Percentiles rank a stretch among this genome's conserved stretches.
These are phyloP conservation scores for Neocatenulostroma microsporum DNA, from an alignment of 2,329 filamentous ascomycete genomes.

Conservation along the genomic window DNA sequence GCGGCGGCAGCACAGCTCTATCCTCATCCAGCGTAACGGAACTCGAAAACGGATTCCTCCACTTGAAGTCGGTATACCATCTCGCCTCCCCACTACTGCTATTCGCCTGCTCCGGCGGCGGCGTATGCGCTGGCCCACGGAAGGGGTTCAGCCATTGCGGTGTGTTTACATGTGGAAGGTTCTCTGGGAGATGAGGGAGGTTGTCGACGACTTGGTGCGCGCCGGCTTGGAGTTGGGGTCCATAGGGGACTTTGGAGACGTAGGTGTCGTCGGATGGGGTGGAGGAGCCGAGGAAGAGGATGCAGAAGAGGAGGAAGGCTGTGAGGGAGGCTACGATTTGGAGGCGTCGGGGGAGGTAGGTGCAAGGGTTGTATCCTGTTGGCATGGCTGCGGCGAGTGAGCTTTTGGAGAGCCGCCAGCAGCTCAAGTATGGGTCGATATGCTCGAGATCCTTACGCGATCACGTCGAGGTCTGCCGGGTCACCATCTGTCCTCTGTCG, in stretches of 20 bases:
- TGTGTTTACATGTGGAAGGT: constrained; percentile 27
- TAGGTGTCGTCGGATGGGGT: constrained; percentile 19
- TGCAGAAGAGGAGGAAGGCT: constrained; percentile 31
- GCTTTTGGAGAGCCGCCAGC: too few relatives aligned
- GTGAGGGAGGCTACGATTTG: constrained; percentile 37
- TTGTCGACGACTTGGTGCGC: constrained; percentile 34
- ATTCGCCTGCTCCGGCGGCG: constrained; percentile 65
- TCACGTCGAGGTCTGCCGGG: too few relatives aligned
- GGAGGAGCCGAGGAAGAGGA: constrained; percentile 29
- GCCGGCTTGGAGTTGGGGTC: constrained; percentile 32
- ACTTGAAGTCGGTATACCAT: constrained; percentile 87
- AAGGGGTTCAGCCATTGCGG: constrained; percentile 52
- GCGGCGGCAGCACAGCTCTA: constrained; percentile 71
- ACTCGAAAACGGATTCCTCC: constrained; percentile 83
- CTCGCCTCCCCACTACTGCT: constrained; percentile 69
- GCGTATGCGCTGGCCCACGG: constrained; percentile 60
- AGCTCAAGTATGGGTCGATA: too few relatives aligned
- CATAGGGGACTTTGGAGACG: constrained; percentile 26
- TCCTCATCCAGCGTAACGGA: constrained; percentile 72
- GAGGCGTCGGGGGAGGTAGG: constrained; percentile 39
- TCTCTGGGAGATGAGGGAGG: constrained; percentile 23
- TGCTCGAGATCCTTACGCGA: too few relatives aligned
- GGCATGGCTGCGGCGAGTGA: constrained; percentile 13
- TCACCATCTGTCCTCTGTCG: too few relatives aligned
- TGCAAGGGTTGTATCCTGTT: constrained; percentile 26